Base-by-base conservation (phyloP, 2,329 filamentous ascomycete genomes). In the Spiromastix sp. region DNA sequence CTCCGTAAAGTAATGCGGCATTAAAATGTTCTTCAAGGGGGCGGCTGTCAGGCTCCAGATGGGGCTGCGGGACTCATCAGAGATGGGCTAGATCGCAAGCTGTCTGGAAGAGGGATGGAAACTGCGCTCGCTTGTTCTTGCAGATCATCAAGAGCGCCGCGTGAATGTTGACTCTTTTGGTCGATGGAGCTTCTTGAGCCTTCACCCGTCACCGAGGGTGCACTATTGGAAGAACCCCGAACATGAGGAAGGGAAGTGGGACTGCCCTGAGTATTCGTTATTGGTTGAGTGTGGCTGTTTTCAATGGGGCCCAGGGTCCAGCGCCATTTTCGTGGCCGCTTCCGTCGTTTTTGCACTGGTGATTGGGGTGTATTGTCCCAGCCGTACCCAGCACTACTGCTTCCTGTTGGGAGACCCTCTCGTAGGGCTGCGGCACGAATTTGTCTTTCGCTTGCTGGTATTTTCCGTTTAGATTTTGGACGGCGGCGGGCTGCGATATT, bases 221-320 rank as follows among this genome's bases (percentile, higher is more conserved):
- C n/a, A n/a, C n/a, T n/a, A n/a, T n/a, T n/a, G n/a, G n/a, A n/a
- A n/a, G n/a, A n/a, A n/a, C n/a, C n/a, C n/a, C n/a, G n/a, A n/a
- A n/a, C n/a, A n/a, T n/a, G n/a, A n/a, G n/a, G n/a, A n/a, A n/a
- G n/a, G n/a, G n/a, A n/a, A n/a, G n/a, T n/a, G n/a, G n/a, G n/a
- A n/a, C n/a, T n/a, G 21, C 21, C 21, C n/a, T 7, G 12, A 17
- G 12, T 16, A 15, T 4, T 4, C 11, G 30, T 32, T 2, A 26
- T 13, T 7, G 27, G 28, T 28, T 38, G 39, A 37, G 41, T 42
- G 22, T 38, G 31, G 10, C 38, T 40, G 33, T 44, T 36, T 11
- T 54, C 46, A 18, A 69, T 42, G 8, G 69, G 63, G 2, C 65
- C 69, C 8, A 76, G 51, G 1, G 72, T 76, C 72, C 72, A 76